Conservation (phyloP, 129 eudicot species). For the Lonicera japonica region DNA sequence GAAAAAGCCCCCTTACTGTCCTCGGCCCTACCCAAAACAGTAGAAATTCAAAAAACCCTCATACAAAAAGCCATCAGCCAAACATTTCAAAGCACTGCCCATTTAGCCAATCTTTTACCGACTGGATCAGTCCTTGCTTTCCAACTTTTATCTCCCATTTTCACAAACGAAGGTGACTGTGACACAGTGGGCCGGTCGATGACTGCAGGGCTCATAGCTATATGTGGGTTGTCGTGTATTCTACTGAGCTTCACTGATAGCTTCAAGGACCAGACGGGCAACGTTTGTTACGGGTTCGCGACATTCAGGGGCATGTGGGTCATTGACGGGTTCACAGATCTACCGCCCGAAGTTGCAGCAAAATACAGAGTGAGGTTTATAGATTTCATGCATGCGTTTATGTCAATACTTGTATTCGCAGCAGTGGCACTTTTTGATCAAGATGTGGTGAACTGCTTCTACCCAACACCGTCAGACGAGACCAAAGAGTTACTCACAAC, state of each 20-base stretch:
- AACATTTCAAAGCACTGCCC: conserved; percentile 82
- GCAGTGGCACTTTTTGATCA: conserved; percentile 74
- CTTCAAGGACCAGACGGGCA: conserved; percentile 64
- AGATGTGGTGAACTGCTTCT: conserved; percentile 75
- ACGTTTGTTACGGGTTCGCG: conserved; percentile 68
- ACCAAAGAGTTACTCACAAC: conserved; percentile 53
- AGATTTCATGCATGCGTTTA: conserved; percentile 75
- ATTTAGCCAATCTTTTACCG: conserved; percentile 72
- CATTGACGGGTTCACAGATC: conserved; percentile 62
- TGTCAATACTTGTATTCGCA: conserved; percentile 73
- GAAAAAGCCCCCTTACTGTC: conserved; percentile 51
- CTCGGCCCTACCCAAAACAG: conserved; percentile 38
- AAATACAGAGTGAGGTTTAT: conserved; percentile 50
- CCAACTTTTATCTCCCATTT: conserved; percentile 67
- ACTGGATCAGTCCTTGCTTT: conserved; percentile 83
- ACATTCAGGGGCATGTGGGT: conserved; percentile 67
- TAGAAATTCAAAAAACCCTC: conserved; percentile 45
- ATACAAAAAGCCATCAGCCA: conserved; percentile 81
- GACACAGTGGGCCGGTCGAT: conserved; percentile 36
- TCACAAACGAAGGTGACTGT: conserved; percentile 69
- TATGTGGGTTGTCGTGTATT: conserved; percentile 65
- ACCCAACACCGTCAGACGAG: conserved; percentile 65
- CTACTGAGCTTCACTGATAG: conserved; percentile 74
- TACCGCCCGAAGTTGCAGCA: conserved; percentile 50
- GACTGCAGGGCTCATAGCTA: conserved; percentile 51